Conservation (phyloP, 2,329 filamentous ascomycete genomes). For the Exophiala aquamarina region DNA sequence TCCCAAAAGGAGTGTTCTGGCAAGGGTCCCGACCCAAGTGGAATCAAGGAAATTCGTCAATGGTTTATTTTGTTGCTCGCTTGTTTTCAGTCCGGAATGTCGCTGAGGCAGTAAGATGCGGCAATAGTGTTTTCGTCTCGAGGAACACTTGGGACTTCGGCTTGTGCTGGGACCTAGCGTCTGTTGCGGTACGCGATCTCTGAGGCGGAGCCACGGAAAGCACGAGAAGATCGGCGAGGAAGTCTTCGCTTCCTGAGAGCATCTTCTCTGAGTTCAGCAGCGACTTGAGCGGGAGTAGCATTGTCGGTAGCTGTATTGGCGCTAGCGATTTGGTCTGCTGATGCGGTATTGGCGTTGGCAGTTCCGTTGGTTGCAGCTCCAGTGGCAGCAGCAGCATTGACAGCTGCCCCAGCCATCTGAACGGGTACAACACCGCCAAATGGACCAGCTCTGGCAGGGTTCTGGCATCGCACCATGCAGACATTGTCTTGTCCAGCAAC, state of each 20-base stretch:
- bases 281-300: not conserved
- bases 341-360: conserved; percentile 16
- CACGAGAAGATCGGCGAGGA: conserved; percentile 3
- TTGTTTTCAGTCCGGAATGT: too few relatives aligned
- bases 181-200: conserved; percentile 6
- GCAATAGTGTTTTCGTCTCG: too few relatives aligned
- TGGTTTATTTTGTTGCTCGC: too few relatives aligned
- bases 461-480: conserved; percentile 65
- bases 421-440: conserved; percentile 63
- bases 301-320: not conserved
- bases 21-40: too few relatives aligned
- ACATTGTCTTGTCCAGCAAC: conserved; percentile 60
- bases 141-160: too few relatives aligned
- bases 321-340: conserved; percentile 1
- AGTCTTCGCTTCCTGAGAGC: conserved; percentile 2
- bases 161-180: too few relatives aligned
- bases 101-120: too few relatives aligned
- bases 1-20: too few relatives aligned
- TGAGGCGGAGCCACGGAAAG: conserved; percentile 3
- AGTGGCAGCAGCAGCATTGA: conserved; percentile 7
- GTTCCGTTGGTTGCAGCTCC: conserved; percentile 14
- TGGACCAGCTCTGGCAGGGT: conserved; percentile 59
- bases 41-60: too few relatives aligned
- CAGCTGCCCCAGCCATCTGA: conserved; percentile 41
- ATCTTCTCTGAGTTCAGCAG: conserved; percentile 6